Base-by-base conservation (phyloP, 495 filamentous ascomycete genomes). In the Astrocystis sublimbata region DNA sequence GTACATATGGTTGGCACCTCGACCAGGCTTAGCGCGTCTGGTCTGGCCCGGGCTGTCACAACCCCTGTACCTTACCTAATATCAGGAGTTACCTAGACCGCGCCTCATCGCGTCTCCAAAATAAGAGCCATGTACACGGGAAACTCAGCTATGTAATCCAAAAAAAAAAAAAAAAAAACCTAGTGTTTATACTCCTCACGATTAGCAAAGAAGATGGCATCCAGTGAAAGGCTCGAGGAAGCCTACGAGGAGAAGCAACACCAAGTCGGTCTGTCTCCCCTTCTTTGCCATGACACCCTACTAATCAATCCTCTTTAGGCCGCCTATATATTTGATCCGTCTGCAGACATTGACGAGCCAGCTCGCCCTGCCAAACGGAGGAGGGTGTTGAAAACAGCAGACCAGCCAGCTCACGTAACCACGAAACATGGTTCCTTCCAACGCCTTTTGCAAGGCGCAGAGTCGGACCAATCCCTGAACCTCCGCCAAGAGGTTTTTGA, bases 251-350 rank as follows among this genome's bases (percentile, higher is more conserved):
- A 71, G 40, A 73, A 77, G 40, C 81, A 83, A 47, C 80, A 79
- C 41, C 78, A 83, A 73, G 84, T 86, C 75, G 28, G 45, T 42
- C 28, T 33, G 4, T 43, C 7, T 45, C 24, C 15, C 3, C 19
- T 17, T 17, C 19, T 52, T 17, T 51, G 12, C 26, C 58, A n/a
- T 28, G 30, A 53, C 28, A n/a, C 6, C 50, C 12, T 36, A 36
- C 60, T 70, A 49, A 64, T 67, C 26, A 2, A 23, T 49, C n/a
- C 15, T 53, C 17, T 49, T 51, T 62, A 93, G 89, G 83, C 81
- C 35, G 86, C 89, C 54, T 92, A 90, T 71, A 77, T 93, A 63
- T 92, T 90, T 71, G 79, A 81, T 41, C 84, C 86, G 13, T 72
- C 75, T 49, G 75, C 79, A 60, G 53, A 60, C 19, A 36, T 49